Evolutionary conservation across 2,329 filamentous ascomycete genomes (phyloP), one percentile per base, ranked within the genome.

Genomic region (Aureobasidium pullulans): DNA sequence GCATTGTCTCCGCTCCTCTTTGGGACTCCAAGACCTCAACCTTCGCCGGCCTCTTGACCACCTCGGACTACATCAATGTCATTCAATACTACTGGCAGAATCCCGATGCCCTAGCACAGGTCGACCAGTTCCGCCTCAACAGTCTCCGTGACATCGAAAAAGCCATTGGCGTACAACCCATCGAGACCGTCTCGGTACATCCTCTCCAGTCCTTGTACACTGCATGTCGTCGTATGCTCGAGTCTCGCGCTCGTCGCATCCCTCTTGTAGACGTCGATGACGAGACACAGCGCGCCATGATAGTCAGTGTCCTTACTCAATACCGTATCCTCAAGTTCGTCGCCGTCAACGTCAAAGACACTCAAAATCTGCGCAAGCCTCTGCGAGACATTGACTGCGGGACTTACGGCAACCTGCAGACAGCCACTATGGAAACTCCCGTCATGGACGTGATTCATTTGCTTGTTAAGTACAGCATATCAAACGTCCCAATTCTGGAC

Each of bases 71-170:
- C 73, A 95, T 99, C 76, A 99, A 99, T 70, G 88, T 99, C 60
- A 96, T 99, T 42, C 93, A 97, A 73, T 99, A 99, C 76, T 97
- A 99, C 79, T 96, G 91, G 80, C 92, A 97, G 74, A 95, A 94
- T 67, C 94, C 93, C 2, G 90, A 96, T 65, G 88, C 92, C 61
- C 83, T 97, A 62, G 85, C 86, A 65, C 86, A 93, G 70, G 89
- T 99, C 67, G 94, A 97, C 66, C 89, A 96, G 73, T 96, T 99
- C 72, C 87, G 90, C 48, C 77, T 99, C 63, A 93, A 89, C 76
- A 96, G 90, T 70, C 82, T 99, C 61, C 84, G 93, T 82, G 94
- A 97, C 65, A 94, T 99, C 65, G 94, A 99, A 77, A 93, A 88
- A 69, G 90, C 93, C 23, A 90, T 99, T 68, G 90, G 90, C 59